Conservation (phyloP, 2,329 filamentous ascomycete species). For the Cytospora piceae region DNA sequence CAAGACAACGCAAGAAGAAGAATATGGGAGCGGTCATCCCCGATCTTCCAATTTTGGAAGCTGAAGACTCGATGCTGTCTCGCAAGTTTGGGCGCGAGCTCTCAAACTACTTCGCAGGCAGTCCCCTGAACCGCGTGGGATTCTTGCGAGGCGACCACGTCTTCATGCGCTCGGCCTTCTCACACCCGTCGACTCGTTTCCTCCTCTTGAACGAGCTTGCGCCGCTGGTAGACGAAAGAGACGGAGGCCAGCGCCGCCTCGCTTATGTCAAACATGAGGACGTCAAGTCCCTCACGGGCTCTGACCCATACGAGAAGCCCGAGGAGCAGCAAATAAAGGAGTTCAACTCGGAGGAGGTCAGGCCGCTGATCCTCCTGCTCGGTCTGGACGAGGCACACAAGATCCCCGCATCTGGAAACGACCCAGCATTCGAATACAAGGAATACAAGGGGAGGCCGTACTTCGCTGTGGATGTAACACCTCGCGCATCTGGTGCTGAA, state of each 20-base stretch:
- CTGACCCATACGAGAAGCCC: slow-evolving; percentile 68
- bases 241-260: slow-evolving; percentile 56
- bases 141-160: slow-evolving; percentile 72
- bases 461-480: slow-evolving; percentile 89
- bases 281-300: slow-evolving; percentile 70
- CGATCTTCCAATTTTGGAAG: slow-evolving; percentile 47
- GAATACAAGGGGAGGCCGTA: slow-evolving; percentile 80
- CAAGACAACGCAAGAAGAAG: neutral
- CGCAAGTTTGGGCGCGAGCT: slow-evolving; percentile 79
- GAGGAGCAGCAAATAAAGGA: slow-evolving; percentile 74
- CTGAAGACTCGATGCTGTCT: slow-evolving; percentile 69
- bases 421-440: slow-evolving; percentile 60
- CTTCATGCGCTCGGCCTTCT: slow-evolving; percentile 72
- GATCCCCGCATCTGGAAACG: slow-evolving; percentile 35
- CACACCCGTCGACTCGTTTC: slow-evolving; percentile 69
- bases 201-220: slow-evolving; percentile 78
- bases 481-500: slow-evolving; percentile 65
- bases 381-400: slow-evolving; percentile 70
- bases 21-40: slow-evolving; percentile 40
- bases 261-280: slow-evolving; percentile 71
- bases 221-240: slow-evolving; percentile 61
- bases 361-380: slow-evolving; percentile 79
- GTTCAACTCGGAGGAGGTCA: slow-evolving; percentile 72
- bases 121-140: slow-evolving; percentile 76
- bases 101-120: slow-evolving; percentile 83